phyloP scores from a whole-genome alignment of 768 basidiomycete genomes.

The Boletus vinaceobasis region DNA sequence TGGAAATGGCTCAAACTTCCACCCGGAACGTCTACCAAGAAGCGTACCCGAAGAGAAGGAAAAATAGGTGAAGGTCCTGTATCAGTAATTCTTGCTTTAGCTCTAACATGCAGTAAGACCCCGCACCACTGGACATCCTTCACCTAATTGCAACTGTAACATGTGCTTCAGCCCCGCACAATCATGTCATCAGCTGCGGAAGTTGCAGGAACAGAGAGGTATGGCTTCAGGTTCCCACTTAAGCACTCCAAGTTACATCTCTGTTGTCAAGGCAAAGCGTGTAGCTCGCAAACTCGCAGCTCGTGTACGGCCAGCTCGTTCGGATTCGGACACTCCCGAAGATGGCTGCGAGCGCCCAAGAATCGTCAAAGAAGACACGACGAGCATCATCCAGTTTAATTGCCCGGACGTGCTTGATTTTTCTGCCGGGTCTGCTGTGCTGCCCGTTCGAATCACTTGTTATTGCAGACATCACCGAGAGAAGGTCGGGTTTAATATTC shows the following conservation, averaged over 20 bases:
- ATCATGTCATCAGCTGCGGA: slow-evolving; percentile 76
- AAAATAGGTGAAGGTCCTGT: slow-evolving; percentile 58
- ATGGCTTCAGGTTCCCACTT: slow-evolving; percentile 18
- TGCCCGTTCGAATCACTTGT: slow-evolving; percentile 96
- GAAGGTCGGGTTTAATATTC: slow-evolving; percentile 90
- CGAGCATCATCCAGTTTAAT: slow-evolving; percentile 93
- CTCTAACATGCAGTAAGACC: slow-evolving; percentile 46
- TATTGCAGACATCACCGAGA: slow-evolving; percentile 99
- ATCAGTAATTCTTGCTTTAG: neutral
- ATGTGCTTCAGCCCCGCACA: slow-evolving; percentile 77
- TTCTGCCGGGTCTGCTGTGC: slow-evolving; percentile 75
- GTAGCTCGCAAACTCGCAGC: slow-evolving; percentile 86
- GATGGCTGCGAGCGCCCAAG: slow-evolving; percentile 46
- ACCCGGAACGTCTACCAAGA: slow-evolving; percentile 79
- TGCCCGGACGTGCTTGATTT: slow-evolving; percentile 89
- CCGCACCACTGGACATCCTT: slow-evolving; percentile 64
- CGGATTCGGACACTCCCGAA: slow-evolving; percentile 69
- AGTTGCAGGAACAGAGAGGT: slow-evolving; percentile 88
- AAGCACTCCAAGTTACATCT: slow-evolving; percentile 6
- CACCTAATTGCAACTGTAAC: slow-evolving; percentile 71
- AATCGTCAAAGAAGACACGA: slow-evolving; percentile 58
- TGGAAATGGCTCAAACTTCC: slow-evolving; percentile 89
- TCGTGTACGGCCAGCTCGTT: slow-evolving; percentile 72
- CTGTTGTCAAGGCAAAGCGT: slow-evolving; percentile 68
- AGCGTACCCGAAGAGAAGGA: slow-evolving; percentile 76